Base-by-base conservation (phyloP, 495 filamentous ascomycete genomes). In the Aspergillus leporis region DNA sequence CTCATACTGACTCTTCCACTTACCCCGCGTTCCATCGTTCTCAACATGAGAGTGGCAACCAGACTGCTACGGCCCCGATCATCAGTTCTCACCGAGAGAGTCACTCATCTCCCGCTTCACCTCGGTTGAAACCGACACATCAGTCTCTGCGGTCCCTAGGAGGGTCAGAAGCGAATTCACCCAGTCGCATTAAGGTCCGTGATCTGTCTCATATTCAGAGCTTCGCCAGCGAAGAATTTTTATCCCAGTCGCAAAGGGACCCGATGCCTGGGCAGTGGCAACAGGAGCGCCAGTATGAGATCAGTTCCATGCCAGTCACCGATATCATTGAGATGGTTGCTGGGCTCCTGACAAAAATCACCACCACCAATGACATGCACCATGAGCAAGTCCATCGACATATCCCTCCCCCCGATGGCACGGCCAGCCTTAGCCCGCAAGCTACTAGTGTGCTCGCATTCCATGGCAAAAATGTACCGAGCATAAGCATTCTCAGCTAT, bases 311-410 rank as follows among this genome's bases (percentile, higher is more conserved):
- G 94, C 93, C 95, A 51, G 94, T 98, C 61, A 83, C 85, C 52
- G 95, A 99, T 63, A 93, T 99, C 64, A 99, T 99, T 73, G 95
- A 99, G 74, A 99, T 99, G 95, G 95, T 99, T 7, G 94, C 94
- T 5, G 93, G 91, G n/a, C 86, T 99, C 40, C 78, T 99, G 58
- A 97, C 95, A 9, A 98, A 98, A 74, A 99, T 99, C 62, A 97
- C 94, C 5, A 93, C 91, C 3, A 97, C 94, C 53, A 99, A 99
- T 69, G 94, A 99, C 69, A 78, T 86, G 34, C 93, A 97, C 65
- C 92, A 97, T 73, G 92, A 97, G 67, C 83, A 87, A 59, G 64
- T 90, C 36, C 87, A 92, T 69, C 78, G 87, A 51, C 83, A 87
- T 56, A 84, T 91, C 59, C 87, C 90, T 18, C 78, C 84, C 10